These are phyloP conservation scores for Camellia sinensis DNA, from an alignment of 148 eudicot species.

Conservation along the genomic window DNA sequence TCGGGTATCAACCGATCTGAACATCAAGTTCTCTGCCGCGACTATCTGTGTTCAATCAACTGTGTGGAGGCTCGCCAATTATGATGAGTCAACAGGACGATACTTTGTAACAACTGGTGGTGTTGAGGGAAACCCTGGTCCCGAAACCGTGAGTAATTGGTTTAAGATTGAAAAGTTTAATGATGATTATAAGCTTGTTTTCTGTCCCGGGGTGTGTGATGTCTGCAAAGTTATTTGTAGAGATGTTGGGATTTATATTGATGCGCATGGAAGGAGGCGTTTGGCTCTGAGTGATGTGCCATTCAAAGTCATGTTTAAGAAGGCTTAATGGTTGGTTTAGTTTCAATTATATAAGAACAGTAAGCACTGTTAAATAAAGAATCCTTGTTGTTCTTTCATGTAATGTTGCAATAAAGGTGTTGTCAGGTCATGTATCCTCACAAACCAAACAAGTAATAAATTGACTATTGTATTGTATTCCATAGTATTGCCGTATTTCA, in stretches of 20 bases:
- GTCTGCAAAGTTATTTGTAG: slow-evolving; percentile 44
- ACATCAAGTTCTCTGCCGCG: slow-evolving; percentile 32
- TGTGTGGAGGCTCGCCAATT: slow-evolving; percentile 33
- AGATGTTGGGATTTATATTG: slow-evolving; percentile 39
- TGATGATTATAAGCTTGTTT: slow-evolving; percentile 43
- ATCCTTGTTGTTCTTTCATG: too few species aligned
- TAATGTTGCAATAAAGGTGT: too few species aligned
- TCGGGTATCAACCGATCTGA: slow-evolving; percentile 33
- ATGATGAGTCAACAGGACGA: slow-evolving; percentile 19
- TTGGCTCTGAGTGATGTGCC: slow-evolving; percentile 42
- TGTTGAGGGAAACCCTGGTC: slow-evolving; percentile 38
- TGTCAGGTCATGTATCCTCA: too few species aligned
- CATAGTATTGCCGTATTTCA: too few species aligned
- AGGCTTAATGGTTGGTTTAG: slow-evolving; percentile 10
- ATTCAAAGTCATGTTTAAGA: slow-evolving; percentile 42
- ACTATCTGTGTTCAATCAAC: slow-evolving; percentile 33
- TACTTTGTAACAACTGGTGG: slow-evolving; percentile 34
- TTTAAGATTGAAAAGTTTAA: slow-evolving; percentile 48
- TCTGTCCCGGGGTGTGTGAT: slow-evolving; percentile 54
- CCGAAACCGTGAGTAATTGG: slow-evolving; percentile 37
- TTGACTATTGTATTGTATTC: too few species aligned
- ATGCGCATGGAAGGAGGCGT: slow-evolving; percentile 38
- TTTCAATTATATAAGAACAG: too few species aligned
- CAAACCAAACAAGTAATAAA: too few species aligned
- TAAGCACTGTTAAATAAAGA: too few species aligned